phyloP scores from a whole-genome alignment of 164 flowering plant species.

The Warburgia ugandensis region DNA sequence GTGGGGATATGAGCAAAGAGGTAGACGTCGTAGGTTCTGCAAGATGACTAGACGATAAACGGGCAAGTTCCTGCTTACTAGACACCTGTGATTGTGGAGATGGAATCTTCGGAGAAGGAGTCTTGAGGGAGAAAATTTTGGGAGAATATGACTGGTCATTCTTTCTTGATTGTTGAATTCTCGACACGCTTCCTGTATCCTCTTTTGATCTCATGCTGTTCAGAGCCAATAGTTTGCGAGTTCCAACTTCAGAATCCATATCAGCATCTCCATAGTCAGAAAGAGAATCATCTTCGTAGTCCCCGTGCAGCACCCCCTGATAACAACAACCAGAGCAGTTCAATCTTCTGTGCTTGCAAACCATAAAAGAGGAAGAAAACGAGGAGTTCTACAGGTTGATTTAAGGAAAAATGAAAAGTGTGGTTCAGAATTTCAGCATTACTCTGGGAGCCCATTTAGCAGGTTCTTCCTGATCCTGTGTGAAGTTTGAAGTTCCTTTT shows the following conservation, averaged over 20 bases:
- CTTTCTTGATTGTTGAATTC: constrained; percentile 2
- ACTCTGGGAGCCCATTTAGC: constrained; percentile 28
- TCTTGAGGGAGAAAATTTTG: constrained; percentile 30
- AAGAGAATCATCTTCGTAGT: constrained; percentile 30
- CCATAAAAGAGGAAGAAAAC: background rate
- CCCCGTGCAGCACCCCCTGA: constrained; percentile 29
- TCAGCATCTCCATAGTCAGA: constrained; percentile 20
- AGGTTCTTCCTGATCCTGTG: constrained; percentile 21
- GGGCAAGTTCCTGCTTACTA: constrained; percentile 20
- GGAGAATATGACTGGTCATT: constrained; percentile 28
- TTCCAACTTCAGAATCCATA: constrained; percentile 19
- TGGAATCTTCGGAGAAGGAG: constrained; percentile 26
- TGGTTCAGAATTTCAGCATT: constrained; percentile 9
- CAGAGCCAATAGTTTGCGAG: constrained; percentile 7
- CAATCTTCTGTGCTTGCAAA: constrained; percentile 1
- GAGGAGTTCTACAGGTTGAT: background rate
- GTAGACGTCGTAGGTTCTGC: constrained; percentile 16
- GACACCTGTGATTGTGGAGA: constrained; percentile 28
- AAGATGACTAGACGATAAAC: constrained; percentile 38
- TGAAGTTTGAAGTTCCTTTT: constrained; percentile 16
- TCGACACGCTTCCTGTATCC: constrained; percentile 15
- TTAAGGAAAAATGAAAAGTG: background rate
- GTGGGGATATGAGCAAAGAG: constrained; percentile 42
- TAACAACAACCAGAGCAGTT: constrained; percentile 7
- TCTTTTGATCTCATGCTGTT: constrained; percentile 14